Evolutionary conservation across 176 grass and related monocot genomes (phyloP).

Genomic region (Musa beccarii): DNA sequence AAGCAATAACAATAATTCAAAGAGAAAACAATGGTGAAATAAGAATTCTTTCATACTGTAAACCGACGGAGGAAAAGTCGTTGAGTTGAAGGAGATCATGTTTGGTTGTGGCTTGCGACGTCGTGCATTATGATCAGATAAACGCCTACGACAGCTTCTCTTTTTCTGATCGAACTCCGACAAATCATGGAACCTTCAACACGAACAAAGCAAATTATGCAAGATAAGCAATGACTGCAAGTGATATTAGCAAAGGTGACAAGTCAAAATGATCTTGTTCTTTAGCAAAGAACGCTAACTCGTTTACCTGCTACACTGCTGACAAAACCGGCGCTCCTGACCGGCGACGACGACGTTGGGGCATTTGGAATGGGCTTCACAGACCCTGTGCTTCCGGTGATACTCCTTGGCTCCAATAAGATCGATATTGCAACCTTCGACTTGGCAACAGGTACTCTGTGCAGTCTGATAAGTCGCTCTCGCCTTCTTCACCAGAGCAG

Average conservation of each 20-base stretch:
- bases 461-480: background rate
- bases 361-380: slow-evolving; percentile 61
- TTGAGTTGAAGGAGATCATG: slow-evolving; percentile 58
- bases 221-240: background rate
- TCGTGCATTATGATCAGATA: slow-evolving; percentile 88
- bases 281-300: slow-evolving; percentile 4
- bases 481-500: background rate
- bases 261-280: background rate
- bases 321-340: slow-evolving; percentile 87
- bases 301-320: slow-evolving; percentile 84
- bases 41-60: slow-evolving; percentile 45
- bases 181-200: slow-evolving; percentile 78
- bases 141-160: slow-evolving; percentile 76
- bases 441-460: slow-evolving; percentile 40
- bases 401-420: slow-evolving; percentile 87
- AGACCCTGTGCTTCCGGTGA: slow-evolving; percentile 81
- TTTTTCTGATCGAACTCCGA: slow-evolving; percentile 91
- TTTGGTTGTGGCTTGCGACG: slow-evolving; percentile 72
- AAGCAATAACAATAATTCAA: background rate
- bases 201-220: slow-evolving; percentile 27
- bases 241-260: background rate
- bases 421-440: slow-evolving; percentile 75
- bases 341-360: slow-evolving; percentile 61
- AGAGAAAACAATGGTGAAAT: background rate
- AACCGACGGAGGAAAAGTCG: slow-evolving; percentile 50